A percentile compares a stretch with the other conserved stretches of the same genome.
Evolutionary conservation across 78 protist genomes (phyloP).

Genomic region (Dictyostelium firmibasis): DNA sequence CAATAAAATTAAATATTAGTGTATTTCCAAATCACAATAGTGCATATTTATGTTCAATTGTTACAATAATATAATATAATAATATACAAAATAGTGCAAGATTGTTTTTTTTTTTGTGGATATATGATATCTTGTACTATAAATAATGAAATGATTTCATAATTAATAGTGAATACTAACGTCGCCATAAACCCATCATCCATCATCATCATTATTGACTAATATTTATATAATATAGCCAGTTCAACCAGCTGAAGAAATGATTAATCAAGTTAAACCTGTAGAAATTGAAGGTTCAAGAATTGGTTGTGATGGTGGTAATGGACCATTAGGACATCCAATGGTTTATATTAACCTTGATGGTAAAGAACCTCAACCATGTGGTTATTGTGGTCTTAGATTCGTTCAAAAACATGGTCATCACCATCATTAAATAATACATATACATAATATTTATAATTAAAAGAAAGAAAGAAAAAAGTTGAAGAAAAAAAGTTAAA

Average conservation of each 20-base stretch:
- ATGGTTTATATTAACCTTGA: slow-evolving; percentile 79
- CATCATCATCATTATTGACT: background rate
- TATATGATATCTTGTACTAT: no score
- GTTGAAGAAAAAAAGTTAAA: background rate
- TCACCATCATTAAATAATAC: slow-evolving; percentile 44
- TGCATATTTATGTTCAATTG: no score
- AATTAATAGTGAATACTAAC: no score
- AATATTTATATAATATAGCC: no score
- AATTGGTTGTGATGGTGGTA: slow-evolving; percentile 81
- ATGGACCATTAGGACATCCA: slow-evolving; percentile 81
- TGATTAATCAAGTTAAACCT: slow-evolving; percentile 66
- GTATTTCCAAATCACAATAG: no score
- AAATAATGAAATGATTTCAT: no score
- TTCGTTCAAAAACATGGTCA: slow-evolving; percentile 67
- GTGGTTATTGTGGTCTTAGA: slow-evolving; percentile 84
- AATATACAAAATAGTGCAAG: no score
- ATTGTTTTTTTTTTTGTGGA: no score
- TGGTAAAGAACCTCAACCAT: slow-evolving; percentile 61
- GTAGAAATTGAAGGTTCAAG: slow-evolving; percentile 39
- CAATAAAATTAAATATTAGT: no score
- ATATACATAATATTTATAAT: background rate
- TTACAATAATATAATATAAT: no score
- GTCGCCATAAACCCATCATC: no score
- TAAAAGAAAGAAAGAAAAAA: background rate
- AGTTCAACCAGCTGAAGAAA: slow-evolving; percentile 49